Base-by-base conservation (phyloP, 169 alveolate genomes). In the Cryptosporidium felis region DNA sequence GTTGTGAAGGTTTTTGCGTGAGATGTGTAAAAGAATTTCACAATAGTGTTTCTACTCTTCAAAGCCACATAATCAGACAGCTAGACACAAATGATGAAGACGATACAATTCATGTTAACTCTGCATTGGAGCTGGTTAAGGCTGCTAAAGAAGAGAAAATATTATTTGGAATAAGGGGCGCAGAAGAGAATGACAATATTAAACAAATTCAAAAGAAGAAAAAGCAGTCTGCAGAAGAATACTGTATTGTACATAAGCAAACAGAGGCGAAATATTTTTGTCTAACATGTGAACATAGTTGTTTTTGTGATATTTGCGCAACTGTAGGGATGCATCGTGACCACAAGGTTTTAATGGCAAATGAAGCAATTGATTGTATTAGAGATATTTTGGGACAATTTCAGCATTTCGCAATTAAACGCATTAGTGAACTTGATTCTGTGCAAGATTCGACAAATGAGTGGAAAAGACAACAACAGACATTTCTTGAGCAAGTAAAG, bases 251-350 rank as follows among this genome's bases (percentile, higher is more conserved):
- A 5, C 85, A 74, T 53, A 74, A 74, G 26, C 30, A 36, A 51
- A 36, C 67, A 5, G 58, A 49, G 36, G 85, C 85, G 18, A 56
- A 74, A 36, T 74, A 74, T 40, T 74, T 74, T 40, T 74, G 85
- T 74, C 42, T 74, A 34, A 74, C 85, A 30, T 74, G 85, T 21
- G 85, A 74, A 21, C 65, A 74, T 34, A 74, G 38, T 74, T 74
- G 85, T 32, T 74, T 74, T 23, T 74, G 85, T 26, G 85, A 74
- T 21, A 40, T 56, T 74, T 74, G 85, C 4, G 85, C 85, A 38
- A 65, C 81, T 23, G 58, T 74, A n/a, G 85, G 85, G 9, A 74
- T 74, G 85, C 85, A 74, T 10, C 85, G 85, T 4, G 85, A 74
- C 23, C 85, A 74, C 65, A 74, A 74, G 28, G 85, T 74, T 21